These are phyloP conservation scores for Agapanthus africanus DNA, from an alignment of 106 monocot genomes.

Conservation along the genomic window DNA sequence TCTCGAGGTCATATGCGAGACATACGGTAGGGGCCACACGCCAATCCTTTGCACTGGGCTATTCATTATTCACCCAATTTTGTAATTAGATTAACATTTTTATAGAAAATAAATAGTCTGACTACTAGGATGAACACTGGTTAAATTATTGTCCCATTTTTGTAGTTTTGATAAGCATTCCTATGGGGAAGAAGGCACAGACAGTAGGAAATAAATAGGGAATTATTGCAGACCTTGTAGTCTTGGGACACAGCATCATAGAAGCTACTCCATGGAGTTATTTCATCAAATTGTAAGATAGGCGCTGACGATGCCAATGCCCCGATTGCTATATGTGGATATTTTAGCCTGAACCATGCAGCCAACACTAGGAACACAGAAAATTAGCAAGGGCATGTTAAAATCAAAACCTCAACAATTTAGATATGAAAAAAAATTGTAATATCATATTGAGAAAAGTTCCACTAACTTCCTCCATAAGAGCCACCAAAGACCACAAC, in stretches of 20 bases:
- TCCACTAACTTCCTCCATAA: constrained; percentile 79
- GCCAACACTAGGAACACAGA: constrained; percentile 61
- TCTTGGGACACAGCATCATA: constrained; percentile 88
- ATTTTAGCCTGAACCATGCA: constrained; percentile 95
- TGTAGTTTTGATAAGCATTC: too few relatives aligned
- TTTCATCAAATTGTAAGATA: constrained; percentile 82
- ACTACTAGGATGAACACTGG: too few relatives aligned
- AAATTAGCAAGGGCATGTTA: neutral
- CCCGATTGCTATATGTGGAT: constrained; percentile 82
- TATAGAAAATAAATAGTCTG: too few relatives aligned
- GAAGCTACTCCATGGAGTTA: constrained; percentile 72
- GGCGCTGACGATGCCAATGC: constrained; percentile 93
- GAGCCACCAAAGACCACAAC: constrained; percentile 94
- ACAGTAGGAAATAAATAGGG: too few relatives aligned
- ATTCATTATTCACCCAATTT: too few relatives aligned
- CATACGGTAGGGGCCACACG: too few relatives aligned
- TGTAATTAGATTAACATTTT: too few relatives aligned
- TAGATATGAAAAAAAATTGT: too few relatives aligned
- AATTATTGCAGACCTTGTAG: constrained; percentile 78
- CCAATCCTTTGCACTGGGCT: neutral
- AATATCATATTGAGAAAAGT: neutral
- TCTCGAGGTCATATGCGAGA: too few relatives aligned
- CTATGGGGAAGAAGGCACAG: too few relatives aligned
- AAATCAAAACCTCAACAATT: neutral
- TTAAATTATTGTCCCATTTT: too few relatives aligned